phyloP scores from a whole-genome alignment of 345 rosid genomes.

The Atalantia buxifolia region DNA sequence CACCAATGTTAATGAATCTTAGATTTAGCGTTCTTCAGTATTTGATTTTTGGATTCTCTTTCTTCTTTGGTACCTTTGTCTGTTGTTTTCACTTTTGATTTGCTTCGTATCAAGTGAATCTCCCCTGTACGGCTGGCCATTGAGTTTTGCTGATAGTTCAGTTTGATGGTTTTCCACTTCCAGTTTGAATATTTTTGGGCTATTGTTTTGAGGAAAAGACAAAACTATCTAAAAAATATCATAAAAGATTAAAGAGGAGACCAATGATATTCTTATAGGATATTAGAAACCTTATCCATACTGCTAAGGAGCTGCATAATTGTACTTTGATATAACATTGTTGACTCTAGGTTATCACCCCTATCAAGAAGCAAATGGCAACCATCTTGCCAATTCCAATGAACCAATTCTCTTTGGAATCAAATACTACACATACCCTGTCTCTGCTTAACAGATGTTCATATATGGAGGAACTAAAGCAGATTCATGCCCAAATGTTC shows the following conservation, averaged over 20 bases:
- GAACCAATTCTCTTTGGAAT: slow-evolving; percentile 11
- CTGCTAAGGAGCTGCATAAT: not conserved
- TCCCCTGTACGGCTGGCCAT: not conserved
- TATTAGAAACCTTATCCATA: slow-evolving; percentile 23
- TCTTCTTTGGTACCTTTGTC: not conserved
- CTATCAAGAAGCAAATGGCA: slow-evolving; percentile 9
- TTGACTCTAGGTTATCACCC: not conserved
- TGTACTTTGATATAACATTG: not conserved
- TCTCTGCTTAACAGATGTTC: slow-evolving; percentile 53
- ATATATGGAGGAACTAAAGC: slow-evolving; percentile 43
- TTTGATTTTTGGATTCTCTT: not conserved
- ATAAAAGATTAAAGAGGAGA: not conserved
- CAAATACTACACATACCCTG: slow-evolving; percentile 21
- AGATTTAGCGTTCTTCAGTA: not conserved
- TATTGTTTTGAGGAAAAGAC: not conserved
- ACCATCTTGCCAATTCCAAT: slow-evolving; percentile 1
- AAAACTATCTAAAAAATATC: not conserved
- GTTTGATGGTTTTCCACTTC: not conserved
- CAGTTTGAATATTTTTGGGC: not conserved
- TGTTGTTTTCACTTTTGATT: not conserved
- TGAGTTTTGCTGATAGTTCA: not conserved
- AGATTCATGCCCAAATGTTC: slow-evolving; percentile 55
- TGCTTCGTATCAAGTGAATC: not conserved
- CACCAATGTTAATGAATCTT: not conserved
- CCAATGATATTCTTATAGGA: not conserved